A percentile compares a stretch with the other conserved stretches of the same genome.
phyloP scores from a whole-genome alignment of 495 filamentous ascomycete genomes.

The Cercophora sp. region DNA sequence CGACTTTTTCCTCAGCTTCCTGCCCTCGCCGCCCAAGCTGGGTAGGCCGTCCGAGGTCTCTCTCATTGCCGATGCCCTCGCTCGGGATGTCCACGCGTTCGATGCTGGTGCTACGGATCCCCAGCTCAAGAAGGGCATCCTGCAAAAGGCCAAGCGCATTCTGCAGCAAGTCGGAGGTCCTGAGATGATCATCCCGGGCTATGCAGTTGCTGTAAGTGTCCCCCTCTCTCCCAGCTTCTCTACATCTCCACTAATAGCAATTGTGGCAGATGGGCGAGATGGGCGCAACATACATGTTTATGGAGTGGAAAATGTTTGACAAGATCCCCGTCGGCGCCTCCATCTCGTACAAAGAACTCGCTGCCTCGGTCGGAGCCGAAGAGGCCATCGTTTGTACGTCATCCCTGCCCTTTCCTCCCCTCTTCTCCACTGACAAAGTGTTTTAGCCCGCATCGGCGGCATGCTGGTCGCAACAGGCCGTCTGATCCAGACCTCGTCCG shows the following conservation, averaged over 20 bases:
- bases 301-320: conserved; percentile 10
- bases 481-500: conserved; percentile 16
- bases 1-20: conserved; percentile 6
- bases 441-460: conserved; percentile 22
- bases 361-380: conserved; percentile 1
- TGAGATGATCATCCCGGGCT: conserved; percentile 6
- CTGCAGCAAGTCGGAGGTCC: background rate
- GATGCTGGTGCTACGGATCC: conserved; percentile 1
- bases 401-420: background rate
- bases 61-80: background rate
- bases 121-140: background rate
- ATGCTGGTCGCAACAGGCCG: conserved; percentile 25
- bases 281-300: conserved; percentile 10
- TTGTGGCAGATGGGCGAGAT: conserved; percentile 5
- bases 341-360: conserved; percentile 9
- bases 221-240: background rate
- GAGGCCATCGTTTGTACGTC: conserved; percentile 4
- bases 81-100: background rate
- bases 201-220: background rate
- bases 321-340: conserved; percentile 1
- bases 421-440: background rate
- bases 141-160: conserved; percentile 1
- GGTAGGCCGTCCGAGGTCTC: background rate
- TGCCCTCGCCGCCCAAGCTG: conserved; percentile 1
- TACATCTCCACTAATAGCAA: too few relatives aligned